These are phyloP conservation scores for Hanseniaspora sp. DNA, from an alignment of 1,139 yeast species.

Conservation along the genomic window DNA sequence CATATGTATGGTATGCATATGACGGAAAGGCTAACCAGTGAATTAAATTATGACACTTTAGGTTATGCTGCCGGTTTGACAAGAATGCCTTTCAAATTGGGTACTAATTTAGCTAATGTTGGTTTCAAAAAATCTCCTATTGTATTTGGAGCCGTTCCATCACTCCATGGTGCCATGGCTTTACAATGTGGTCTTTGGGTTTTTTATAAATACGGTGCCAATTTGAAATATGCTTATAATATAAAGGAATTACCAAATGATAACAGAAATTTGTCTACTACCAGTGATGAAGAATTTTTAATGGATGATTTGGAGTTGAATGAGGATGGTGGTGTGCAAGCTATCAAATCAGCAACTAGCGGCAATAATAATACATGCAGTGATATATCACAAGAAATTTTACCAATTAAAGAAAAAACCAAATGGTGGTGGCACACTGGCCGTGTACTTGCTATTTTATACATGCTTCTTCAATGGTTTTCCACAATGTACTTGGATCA, in stretches of 20 bases:
- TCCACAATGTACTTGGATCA: slow-evolving; percentile 63
- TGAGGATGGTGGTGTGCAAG: background rate
- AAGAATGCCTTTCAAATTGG: slow-evolving; percentile 51
- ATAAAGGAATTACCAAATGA: background rate
- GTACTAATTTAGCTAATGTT: slow-evolving; percentile 48
- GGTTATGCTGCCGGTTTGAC: slow-evolving; percentile 64
- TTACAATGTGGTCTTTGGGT: slow-evolving; percentile 38
- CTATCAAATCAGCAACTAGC: background rate
- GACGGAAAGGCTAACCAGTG: slow-evolving; percentile 29
- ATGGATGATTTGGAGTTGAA: slow-evolving; percentile 4
- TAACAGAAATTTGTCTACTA: background rate
- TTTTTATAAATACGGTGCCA: slow-evolving; percentile 20
- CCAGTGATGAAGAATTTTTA: background rate
- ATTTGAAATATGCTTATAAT: background rate
- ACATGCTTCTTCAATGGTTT: slow-evolving; percentile 56
- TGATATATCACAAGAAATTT: background rate
- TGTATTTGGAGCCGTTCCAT: slow-evolving; percentile 62
- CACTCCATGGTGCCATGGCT: slow-evolving; percentile 56
- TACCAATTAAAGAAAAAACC: background rate
- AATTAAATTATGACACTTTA: slow-evolving; percentile 43
- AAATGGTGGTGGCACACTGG: slow-evolving; percentile 13
- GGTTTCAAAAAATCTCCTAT: slow-evolving; percentile 60
- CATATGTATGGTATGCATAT: slow-evolving; percentile 47
- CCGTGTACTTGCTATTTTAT: slow-evolving; percentile 27
- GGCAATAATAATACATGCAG: background rate